Percentiles rank a stretch among this genome's conserved stretches.
Evolutionary conservation across 2,329 filamentous ascomycete species (phyloP).

Genomic region (Sarocladium oryzae): DNA sequence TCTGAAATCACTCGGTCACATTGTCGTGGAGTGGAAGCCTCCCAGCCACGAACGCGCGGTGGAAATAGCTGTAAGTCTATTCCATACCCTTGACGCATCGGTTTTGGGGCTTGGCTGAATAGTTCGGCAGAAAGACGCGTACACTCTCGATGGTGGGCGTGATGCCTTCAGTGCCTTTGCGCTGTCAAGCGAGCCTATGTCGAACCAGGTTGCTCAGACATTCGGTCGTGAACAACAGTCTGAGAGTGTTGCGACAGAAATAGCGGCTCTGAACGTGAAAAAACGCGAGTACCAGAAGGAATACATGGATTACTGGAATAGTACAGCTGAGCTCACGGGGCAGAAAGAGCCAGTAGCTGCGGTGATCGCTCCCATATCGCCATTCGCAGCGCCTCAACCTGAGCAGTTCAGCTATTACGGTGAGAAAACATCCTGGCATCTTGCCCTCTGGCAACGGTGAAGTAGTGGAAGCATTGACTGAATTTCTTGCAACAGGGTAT

Average conservation of each 20-base stretch:
- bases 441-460: not conserved
- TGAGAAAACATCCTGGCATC: not conserved
- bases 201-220: not conserved
- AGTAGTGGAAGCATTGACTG: not conserved
- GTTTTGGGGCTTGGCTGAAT: not conserved
- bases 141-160: conserved; percentile 1
- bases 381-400: conserved; percentile 31
- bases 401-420: conserved; percentile 18
- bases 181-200: conserved; percentile 2
- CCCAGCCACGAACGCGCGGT: not conserved
- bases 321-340: not conserved
- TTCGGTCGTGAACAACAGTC: conserved; percentile 1
- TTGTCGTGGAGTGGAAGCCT: not conserved
- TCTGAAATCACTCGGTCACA: not conserved
- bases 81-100: not conserved
- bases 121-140: not conserved
- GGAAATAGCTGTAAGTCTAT: not conserved
- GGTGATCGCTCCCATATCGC: conserved; percentile 31
- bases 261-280: conserved; percentile 4
- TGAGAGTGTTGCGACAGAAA: not conserved
- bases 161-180: not conserved
- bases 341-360: conserved; percentile 18
- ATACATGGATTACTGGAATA: conserved; percentile 10
- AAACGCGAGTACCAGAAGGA: conserved; percentile 8
- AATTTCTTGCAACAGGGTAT: conserved; percentile 25